phyloP scores from a whole-genome alignment of 2,329 filamentous ascomycete genomes.

The Colletotrichum tropicale region DNA sequence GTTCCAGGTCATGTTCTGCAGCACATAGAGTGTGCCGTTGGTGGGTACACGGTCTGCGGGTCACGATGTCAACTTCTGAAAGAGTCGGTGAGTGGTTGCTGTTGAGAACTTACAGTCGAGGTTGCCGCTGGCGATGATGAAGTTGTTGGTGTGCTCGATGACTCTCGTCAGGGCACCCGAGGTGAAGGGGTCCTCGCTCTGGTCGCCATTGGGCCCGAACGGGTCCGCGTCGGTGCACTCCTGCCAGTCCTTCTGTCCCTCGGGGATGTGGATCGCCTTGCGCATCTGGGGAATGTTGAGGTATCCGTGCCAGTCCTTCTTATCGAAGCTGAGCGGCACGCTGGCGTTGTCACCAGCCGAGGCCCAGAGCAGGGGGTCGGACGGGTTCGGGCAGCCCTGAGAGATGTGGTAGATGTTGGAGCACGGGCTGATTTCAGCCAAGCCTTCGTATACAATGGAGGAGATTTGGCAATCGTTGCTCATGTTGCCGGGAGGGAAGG shows the following conservation, averaged over 20 bases:
- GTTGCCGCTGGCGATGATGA: slow-evolving; percentile 74
- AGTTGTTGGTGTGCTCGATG: slow-evolving; percentile 75
- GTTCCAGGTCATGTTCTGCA: slow-evolving; percentile 85
- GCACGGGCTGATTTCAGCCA: slow-evolving; percentile 71
- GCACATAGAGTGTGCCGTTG: slow-evolving; percentile 72
- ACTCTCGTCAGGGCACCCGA: slow-evolving; percentile 70
- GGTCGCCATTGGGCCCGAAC: slow-evolving; percentile 40
- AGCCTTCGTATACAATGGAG: slow-evolving; percentile 57
- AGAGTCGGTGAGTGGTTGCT: not conserved
- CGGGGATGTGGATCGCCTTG: slow-evolving; percentile 68
- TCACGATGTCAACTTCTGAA: not conserved
- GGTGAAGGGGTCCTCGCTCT: slow-evolving; percentile 45
- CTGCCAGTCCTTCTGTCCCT: slow-evolving; percentile 29
- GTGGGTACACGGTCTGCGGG: slow-evolving; percentile 57
- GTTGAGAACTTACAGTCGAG: slow-evolving; percentile 56
- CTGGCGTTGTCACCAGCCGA: slow-evolving; percentile 42
- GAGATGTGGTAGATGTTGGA: slow-evolving; percentile 80
- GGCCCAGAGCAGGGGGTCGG: slow-evolving; percentile 72
- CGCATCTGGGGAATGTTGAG: slow-evolving; percentile 76
- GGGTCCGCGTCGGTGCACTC: slow-evolving; percentile 50
- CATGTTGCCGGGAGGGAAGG: slow-evolving; percentile 50
- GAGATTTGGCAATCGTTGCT: slow-evolving; percentile 59
- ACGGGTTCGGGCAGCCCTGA: slow-evolving; percentile 72
- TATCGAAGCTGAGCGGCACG: slow-evolving; percentile 62
- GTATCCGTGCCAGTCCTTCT: slow-evolving; percentile 63